Conservation (phyloP, 148 eudicot species). For the Persicaria tinctoria region DNA sequence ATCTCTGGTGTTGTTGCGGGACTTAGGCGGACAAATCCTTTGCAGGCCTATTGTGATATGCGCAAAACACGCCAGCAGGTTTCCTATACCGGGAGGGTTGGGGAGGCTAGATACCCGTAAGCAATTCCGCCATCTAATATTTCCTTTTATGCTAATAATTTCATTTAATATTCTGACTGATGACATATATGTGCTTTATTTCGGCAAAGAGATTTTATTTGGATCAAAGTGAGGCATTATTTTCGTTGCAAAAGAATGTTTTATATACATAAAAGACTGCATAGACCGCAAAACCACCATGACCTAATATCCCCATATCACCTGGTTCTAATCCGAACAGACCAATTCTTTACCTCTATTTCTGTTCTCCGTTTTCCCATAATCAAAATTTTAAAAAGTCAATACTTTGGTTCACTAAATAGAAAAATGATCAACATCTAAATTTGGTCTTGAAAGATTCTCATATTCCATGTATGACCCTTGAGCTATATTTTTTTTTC, state of each 20-base stretch:
- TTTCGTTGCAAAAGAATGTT: not conserved
- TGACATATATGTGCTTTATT: not conserved
- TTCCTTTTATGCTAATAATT: not conserved
- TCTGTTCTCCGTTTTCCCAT: not conserved
- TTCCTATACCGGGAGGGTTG: slow-evolving; percentile 77
- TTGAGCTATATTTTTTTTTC: too few species aligned
- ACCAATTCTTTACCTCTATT: not conserved
- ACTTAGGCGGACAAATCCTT: slow-evolving; percentile 81
- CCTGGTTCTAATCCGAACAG: not conserved
- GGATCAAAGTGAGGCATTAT: not conserved
- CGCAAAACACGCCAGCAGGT: slow-evolving; percentile 89
- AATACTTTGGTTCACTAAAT: not conserved
- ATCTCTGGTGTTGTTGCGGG: slow-evolving; percentile 77
- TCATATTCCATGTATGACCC: too few species aligned
- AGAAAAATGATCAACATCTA: too few species aligned
- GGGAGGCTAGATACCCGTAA: slow-evolving; percentile 99
- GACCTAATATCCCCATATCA: not conserved
- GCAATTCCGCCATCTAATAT: slow-evolving; percentile 19
- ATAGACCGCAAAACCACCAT: not conserved
- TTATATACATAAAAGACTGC: not conserved
- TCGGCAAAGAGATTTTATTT: not conserved
- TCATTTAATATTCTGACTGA: not conserved
- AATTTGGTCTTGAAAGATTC: too few species aligned
- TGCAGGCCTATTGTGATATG: slow-evolving; percentile 77
- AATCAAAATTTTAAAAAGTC: not conserved